Evolutionary conservation across 768 basidiomycete genomes (phyloP), one percentile per base, ranked within the genome.

Genomic region (Tricholoma terreum): DNA sequence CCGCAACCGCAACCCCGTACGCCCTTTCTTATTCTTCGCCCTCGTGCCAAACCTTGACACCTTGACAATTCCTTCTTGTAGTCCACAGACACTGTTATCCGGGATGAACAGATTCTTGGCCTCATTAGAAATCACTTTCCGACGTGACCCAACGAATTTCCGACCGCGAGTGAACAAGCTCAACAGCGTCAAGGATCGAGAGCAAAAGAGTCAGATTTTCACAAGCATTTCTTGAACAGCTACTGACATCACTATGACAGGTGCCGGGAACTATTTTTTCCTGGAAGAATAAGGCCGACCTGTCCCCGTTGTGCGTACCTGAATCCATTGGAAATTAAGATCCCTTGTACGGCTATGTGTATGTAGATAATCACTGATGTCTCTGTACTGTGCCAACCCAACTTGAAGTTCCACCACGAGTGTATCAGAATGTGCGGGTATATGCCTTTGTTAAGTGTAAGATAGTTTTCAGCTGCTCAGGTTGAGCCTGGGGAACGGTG

Each of bases 61-160:
- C n/a, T n/a, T n/a, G 7, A 6, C 8, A 2, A 27, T 14, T 27
- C 27, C 31, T 33, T 58, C 54, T 17, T 54, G 5, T 65, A 95
- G 93, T 59, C 96, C 97, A 3, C 94, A 98, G 73, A 92, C 93
- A 6, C 80, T 99, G 21, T 79, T 98, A 56, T 88, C 93, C 10
- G 97, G 97, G 27, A 98, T 99, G 95, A 98, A 99, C 79, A 87
- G 88, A 65, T 99, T 99, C 85, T 76, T 99, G 57, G 90, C 91
- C 1, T 93, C 90, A 10, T 80, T 99, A 12, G 94, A 98, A 73
- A 96, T 98, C 71, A 98, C 97, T 1, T 98, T 98, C 87, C 83
- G 97, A 58, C 87, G 97, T 64, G 97, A 99, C 74, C 97, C 96
- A 10, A 96, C 94, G 58, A 93, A 94, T 76, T 94, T 84, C 80